Base-by-base conservation (phyloP, 2,329 filamentous ascomycete species). In the Epichloe amarillans region DNA sequence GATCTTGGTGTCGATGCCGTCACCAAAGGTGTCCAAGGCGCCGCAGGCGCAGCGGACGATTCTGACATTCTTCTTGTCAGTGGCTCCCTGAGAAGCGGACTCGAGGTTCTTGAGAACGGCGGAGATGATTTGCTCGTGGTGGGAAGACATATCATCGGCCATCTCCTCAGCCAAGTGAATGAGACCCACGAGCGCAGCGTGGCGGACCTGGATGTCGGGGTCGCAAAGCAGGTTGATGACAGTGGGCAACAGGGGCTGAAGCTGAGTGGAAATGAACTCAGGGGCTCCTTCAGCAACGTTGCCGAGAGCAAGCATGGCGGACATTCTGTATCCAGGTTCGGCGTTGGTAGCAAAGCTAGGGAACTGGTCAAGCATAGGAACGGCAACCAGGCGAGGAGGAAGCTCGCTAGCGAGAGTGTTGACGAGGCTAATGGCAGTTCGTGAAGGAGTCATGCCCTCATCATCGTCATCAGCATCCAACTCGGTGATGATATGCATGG, bases 241-340 rank as follows among this genome's bases (percentile, higher is more conserved):
- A 59, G 87, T 76, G 46, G 93, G 93, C 66, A 97, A 80, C 57
- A 97, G 85, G 57, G 84, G 79, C 62, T 84, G 77, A 55, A 97
- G 80, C 69, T 98, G 93, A 19, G 90, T 95, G 56, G 88, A 88
- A 62, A 97, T 89, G 69, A 97, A 98, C 67, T 98, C 93, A 15
- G 93, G 93, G 33, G 93, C 91, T 60, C 93, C 93, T 73, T 97
- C 93, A 49, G 95, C 91, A 60, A 88, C 91, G 73, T 91, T 94
- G 53, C 91, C 91, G 5, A 98, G 79, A 46, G 91, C 85, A 55
- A 97, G 77, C 63, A 97, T 93, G 69, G 87, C 90, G 50, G 91
- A 90, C 69, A 91, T 86, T 53, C 91, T 84, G 71, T 86, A 85
- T 60, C 88, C 83, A 37, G 89, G 78, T 62, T 94, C 79, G 53